phyloP scores from a whole-genome alignment of 1,139 yeast genomes.

The Diutina pseudorugosa region DNA sequence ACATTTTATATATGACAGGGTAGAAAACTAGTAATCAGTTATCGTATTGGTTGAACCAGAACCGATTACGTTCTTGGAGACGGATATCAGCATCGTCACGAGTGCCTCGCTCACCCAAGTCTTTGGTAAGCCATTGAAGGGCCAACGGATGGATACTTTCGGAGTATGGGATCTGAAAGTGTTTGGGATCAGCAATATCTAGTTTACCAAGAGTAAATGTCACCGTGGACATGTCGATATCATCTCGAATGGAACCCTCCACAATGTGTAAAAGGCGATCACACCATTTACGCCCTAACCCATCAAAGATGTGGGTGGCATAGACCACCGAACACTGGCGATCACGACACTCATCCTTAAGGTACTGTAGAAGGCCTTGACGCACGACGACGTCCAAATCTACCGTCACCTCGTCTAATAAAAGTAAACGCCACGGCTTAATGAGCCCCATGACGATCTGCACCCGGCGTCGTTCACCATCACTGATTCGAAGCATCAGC shows the following conservation, averaged over 20 bases:
- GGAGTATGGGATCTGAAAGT: conserved; percentile 27
- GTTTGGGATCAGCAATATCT: conserved; percentile 8
- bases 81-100: conserved; percentile 27
- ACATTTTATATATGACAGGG: neutral
- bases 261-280: conserved; percentile 71
- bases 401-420: conserved; percentile 91
- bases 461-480: conserved; percentile 90
- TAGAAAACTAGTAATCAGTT: conserved; percentile 21
- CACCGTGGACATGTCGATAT: conserved; percentile 16
- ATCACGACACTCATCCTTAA: conserved; percentile 53
- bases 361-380: conserved; percentile 54
- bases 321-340: conserved; percentile 68
- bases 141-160: conserved; percentile 63
- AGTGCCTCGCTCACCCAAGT: conserved; percentile 39
- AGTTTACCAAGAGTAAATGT: conserved; percentile 14
- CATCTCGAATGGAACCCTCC: conserved; percentile 40
- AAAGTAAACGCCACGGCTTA: conserved; percentile 76
- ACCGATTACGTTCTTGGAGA: neutral
- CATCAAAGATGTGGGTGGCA: conserved; percentile 96
- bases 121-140: conserved; percentile 47
- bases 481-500: conserved; percentile 88
- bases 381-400: conserved; percentile 91
- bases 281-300: conserved; percentile 75
- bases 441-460: conserved; percentile 88
- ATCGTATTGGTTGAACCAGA: conserved; percentile 1